phyloP scores from a whole-genome alignment of 202 grass and related monocot genomes.

The Digitaria exilis region DNA sequence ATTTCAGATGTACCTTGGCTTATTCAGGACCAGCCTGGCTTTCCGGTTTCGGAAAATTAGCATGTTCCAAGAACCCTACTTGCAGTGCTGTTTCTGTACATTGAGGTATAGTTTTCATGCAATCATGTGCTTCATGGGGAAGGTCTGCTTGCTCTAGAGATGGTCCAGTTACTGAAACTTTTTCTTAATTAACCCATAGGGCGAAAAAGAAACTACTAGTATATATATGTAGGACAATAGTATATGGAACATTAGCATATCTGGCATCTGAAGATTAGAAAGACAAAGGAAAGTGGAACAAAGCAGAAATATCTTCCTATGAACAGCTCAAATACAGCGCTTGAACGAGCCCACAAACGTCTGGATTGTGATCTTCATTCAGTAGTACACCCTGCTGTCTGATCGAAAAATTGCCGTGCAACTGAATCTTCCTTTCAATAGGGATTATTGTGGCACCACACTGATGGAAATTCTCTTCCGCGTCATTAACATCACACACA shows the following conservation, averaged over 20 bases:
- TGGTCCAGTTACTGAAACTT: not conserved
- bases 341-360: not conserved
- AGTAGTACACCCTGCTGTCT: not conserved
- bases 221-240: conserved; percentile 3
- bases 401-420: conserved; percentile 10
- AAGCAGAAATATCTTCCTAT: conserved; percentile 27
- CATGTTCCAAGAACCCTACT: conserved; percentile 54
- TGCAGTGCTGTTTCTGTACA: conserved; percentile 44
- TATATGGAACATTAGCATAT: conserved; percentile 32
- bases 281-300: not conserved
- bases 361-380: conserved; percentile 20
- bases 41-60: conserved; percentile 44
- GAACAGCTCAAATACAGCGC: conserved; percentile 32
- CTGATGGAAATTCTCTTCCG: not conserved
- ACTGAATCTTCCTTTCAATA: not conserved
- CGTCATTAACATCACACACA: not conserved
- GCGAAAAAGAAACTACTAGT: conserved; percentile 9
- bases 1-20: conserved; percentile 31
- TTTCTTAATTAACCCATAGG: not conserved
- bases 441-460: conserved; percentile 8
- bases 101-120: conserved; percentile 18
- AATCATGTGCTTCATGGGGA: conserved; percentile 28
- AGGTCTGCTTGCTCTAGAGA: conserved; percentile 52
- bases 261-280: not conserved
- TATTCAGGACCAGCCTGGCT: conserved; percentile 42